Base-by-base conservation (phyloP, 169 alveolate species). In the Eimeria necatrix region DNA sequence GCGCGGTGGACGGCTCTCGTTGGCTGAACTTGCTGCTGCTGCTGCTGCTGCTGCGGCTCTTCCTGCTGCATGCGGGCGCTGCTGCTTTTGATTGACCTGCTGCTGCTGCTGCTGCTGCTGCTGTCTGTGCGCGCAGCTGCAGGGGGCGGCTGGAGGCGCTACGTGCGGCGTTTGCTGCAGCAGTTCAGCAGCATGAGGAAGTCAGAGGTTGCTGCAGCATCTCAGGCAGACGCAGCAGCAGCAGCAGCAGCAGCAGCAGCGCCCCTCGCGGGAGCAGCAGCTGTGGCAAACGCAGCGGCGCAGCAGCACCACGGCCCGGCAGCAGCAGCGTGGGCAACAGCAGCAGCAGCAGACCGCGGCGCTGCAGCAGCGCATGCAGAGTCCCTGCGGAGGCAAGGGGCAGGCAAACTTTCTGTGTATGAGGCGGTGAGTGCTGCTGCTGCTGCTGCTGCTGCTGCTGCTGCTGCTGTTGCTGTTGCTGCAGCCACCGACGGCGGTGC, bases 381-480 rank as follows among this genome's bases (percentile, higher is more conserved):
- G 16, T 14, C 87, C 12, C n/a, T 76, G 32, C 5, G 87, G 61
- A 76, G 87, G 46, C 87, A 76, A 18, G 87, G 87, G 61, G 87
- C 87, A 32, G 87, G 87, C 64, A 76, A 76, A 26, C 14, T 76
- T 24, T 76, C 87, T n/a, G 87, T 32, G 41, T 76, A 46, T 76
- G 87, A 76, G 10, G 87, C 87, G 87, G 87, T 76, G 24, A 76
- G 87, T 56, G 20, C 24, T 76, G 87, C 60, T 46, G 60, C 1
- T 46, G 87, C 87, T 76, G 87, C 87, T 76, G 87, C 87, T 71
- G 83, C 1, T 76, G 87, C 6, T 46, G 61, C 51, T 71, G 41
- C 49, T 71, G 83, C 83, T 71, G 83, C 83, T 4, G 4, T 71
- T 71, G 46, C 81, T 71, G 81, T 48, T 24, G 64, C 64, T 56